Evolutionary conservation across 176 grass and related monocot species (phyloP), one percentile per base, ranked within the genome.

Genomic region (Stipa capillata): DNA sequence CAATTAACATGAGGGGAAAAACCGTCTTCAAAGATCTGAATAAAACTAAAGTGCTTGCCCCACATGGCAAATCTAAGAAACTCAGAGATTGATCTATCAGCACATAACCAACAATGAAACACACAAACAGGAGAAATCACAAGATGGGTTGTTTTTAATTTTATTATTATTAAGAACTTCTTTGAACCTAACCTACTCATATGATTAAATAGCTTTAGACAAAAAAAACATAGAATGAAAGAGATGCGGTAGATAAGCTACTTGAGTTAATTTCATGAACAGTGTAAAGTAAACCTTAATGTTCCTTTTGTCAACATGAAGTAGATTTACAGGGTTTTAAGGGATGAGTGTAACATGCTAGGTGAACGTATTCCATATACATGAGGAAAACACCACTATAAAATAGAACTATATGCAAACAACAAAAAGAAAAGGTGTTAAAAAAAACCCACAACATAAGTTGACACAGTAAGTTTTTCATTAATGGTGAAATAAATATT

Each of bases 21-120:
- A 21, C 18, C 55, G 21, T n/a, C 42, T 79, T 7, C 24, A 42
- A 68, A 79, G 27, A 79, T 79, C 18, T 67, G 48, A 68, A 49
- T 56, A 78, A 27, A 66, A 68, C 39, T 54, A 7, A 28, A 6
- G 7, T 57, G n/a, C n/a, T n/a, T n/a, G 27, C 41, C 65, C 40
- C 29, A 41, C 2, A 57, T 40, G 21, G n/a, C 51, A 58, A 78
- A 72, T 36, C 69, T 71, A 79, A 73, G 56, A 79, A 71, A 61
- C 2, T n/a, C 34, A 21, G 14, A 65, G 37, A 65, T 21, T 35
- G 14, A 44, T 33, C 12, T 51, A 31, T 63, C 54, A 78, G 9
- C 37, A 36, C 36, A 42, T 5, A 45, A 70, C 66, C 66, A 29
- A 31, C 66, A 70, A 70, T 48, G 50, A 53, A 53, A 53, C 17